Evolutionary conservation across 2,329 filamentous ascomycete species (phyloP).

Genomic region (Phaeosphaeria sp.): DNA sequence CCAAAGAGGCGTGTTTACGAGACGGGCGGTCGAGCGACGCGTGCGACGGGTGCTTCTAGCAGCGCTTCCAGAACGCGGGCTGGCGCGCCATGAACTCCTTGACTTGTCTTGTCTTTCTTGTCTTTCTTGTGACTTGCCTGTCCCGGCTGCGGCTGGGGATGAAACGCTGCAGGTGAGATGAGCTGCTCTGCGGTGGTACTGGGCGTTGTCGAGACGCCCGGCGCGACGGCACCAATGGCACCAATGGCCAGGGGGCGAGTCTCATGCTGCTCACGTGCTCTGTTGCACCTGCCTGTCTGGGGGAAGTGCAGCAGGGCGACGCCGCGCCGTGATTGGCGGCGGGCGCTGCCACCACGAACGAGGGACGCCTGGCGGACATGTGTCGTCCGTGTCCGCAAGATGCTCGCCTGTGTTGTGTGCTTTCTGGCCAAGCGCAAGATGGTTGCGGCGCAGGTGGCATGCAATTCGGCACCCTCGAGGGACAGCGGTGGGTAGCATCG

Average conservation of each 20-base stretch:
- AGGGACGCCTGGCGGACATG: background rate
- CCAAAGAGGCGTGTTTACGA: slow-evolving; percentile 25
- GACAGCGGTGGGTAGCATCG: background rate
- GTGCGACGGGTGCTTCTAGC: slow-evolving; percentile 17
- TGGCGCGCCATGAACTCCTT: slow-evolving; percentile 11
- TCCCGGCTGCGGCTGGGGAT: slow-evolving; percentile 12
- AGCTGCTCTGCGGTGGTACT: background rate
- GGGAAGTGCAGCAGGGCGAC: background rate
- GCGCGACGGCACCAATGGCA: background rate
- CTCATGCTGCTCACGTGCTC: background rate
- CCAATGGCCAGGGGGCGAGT: background rate
- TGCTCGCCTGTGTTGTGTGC: background rate
- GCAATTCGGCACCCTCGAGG: background rate
- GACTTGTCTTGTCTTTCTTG: background rate
- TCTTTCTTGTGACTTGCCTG: slow-evolving; percentile 32
- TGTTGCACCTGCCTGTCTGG: background rate
- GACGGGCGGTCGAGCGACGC: slow-evolving; percentile 8
- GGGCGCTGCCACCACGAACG: background rate
- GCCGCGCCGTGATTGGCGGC: background rate
- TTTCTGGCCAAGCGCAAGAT: background rate
- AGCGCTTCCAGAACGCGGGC: slow-evolving; percentile 28
- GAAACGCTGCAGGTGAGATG: background rate
- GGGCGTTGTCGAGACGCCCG: background rate
- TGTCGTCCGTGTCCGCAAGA: background rate
- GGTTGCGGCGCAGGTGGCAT: background rate